Conservation (phyloP, 371 early-diverging fungal genomes). For the Actinomortierella ambigua region DNA sequence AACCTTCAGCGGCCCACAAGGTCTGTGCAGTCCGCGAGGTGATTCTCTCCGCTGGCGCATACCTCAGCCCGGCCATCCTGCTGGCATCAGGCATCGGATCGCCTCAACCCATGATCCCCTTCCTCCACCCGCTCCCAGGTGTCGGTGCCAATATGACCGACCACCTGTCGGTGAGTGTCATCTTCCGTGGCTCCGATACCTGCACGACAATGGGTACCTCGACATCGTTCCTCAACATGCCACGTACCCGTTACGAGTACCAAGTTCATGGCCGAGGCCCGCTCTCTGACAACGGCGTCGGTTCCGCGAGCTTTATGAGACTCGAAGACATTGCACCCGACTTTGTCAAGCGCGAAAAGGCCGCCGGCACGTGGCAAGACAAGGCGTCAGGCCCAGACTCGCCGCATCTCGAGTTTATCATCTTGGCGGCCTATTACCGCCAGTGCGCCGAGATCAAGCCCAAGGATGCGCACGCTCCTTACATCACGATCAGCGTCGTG, state of each 20-base stretch:
- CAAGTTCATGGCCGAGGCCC: not conserved
- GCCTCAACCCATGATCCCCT: conserved; percentile 12
- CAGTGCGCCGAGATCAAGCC: too few relatives aligned
- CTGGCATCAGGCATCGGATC: conserved; percentile 27
- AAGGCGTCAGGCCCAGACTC: not conserved
- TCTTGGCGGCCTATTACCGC: too few relatives aligned
- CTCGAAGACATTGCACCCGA: conserved; percentile 7
- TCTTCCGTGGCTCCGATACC: conserved; percentile 1
- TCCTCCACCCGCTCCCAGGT: conserved; percentile 16
- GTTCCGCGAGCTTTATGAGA: conserved; percentile 1
- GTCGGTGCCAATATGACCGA: conserved; percentile 26
- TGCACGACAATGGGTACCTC: conserved; percentile 4
- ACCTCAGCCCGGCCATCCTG: conserved; percentile 13
- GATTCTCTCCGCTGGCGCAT: conserved; percentile 17
- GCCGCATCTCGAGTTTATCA: not conserved
- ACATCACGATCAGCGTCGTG: conserved; percentile 19
- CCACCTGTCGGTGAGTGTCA: conserved; percentile 8
- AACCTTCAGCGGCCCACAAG: conserved; percentile 11
- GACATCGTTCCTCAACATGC: not conserved
- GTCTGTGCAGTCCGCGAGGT: conserved; percentile 18
- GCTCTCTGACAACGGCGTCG: not conserved
- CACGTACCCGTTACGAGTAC: not conserved
- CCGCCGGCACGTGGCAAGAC: not conserved
- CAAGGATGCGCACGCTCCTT: not conserved
- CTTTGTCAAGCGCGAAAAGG: conserved; percentile 7